These are phyloP conservation scores for Annona squamosa DNA, from an alignment of 164 flowering plant species.

Conservation along the genomic window DNA sequence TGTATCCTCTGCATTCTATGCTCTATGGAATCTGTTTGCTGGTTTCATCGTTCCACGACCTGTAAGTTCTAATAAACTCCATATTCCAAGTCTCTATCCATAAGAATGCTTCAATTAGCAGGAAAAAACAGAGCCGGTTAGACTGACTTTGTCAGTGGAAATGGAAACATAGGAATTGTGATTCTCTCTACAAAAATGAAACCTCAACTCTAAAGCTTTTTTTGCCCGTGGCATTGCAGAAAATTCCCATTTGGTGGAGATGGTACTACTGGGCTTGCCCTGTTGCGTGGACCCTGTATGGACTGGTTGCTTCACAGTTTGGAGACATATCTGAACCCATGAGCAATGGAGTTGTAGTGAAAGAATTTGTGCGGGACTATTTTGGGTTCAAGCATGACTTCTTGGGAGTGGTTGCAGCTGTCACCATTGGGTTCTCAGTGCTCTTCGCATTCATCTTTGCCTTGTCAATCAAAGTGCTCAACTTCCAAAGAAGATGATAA, in stretches of 20 bases:
- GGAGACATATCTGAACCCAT: slow-evolving; percentile 21
- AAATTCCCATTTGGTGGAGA: slow-evolving; percentile 35
- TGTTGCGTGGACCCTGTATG: slow-evolving; percentile 46
- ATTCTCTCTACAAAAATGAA: neutral
- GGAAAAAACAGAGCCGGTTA: neutral
- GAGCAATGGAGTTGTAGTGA: slow-evolving; percentile 16
- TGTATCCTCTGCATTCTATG: slow-evolving; percentile 45
- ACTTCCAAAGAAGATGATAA: slow-evolving; percentile 40
- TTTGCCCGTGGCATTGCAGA: slow-evolving; percentile 11
- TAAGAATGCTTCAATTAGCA: neutral
- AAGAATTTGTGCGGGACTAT: slow-evolving; percentile 23
- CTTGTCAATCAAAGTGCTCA: slow-evolving; percentile 35
- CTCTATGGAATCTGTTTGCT: slow-evolving; percentile 53
- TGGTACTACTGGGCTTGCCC: slow-evolving; percentile 56
- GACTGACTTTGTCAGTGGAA: too few species aligned
- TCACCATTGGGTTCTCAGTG: slow-evolving; percentile 25
- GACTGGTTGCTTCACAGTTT: slow-evolving; percentile 29
- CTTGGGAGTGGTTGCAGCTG: slow-evolving; percentile 30
- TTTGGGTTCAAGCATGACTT: slow-evolving; percentile 38
- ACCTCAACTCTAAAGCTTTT: neutral
- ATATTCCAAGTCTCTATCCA: neutral
- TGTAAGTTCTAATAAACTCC: slow-evolving; percentile 25
- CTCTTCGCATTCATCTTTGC: slow-evolving; percentile 43
- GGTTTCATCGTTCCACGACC: slow-evolving; percentile 54
- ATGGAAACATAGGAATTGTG: too few species aligned